Base-by-base conservation (phyloP, 2,329 filamentous ascomycete species). In the Macrophomina phaseolina region DNA sequence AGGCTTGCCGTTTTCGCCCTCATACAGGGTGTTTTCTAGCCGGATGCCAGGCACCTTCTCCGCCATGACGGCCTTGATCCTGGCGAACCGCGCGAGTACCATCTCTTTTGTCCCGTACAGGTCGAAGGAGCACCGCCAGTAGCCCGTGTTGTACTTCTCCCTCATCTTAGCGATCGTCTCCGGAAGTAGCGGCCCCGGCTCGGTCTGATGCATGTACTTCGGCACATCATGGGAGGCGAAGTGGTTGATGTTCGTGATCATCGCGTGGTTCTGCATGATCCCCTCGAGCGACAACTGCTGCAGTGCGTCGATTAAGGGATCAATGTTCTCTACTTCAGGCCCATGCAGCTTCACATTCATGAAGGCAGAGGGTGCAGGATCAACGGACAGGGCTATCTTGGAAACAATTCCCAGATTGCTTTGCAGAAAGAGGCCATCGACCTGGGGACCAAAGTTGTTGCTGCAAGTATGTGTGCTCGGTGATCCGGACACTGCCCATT, bases 331-430 rank as follows among this genome's bases (percentile, higher is more conserved):
- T 8, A 51, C 4, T 2, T 51, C 48, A 18, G 48, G 48, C 18
- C 8, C 14, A 4, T 51, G 18, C 4, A 51, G 6, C 2, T 14
- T 5, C 8, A 51, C 23, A 5, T 7, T 23, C 48, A 51, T 51
- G 18, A 30, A 30, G 18, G 48, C 48, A 3, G 3, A 5, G 7
- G 48, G 48, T 8, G 8, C 8, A 2, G 48, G 11, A 3, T 28
- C 8, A 5, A 30, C 8, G 5, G 8, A 75, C 18, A 77, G 74
- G 1, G 73, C 75, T 5, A 76, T 58, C 55, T 78, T 78, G 3
- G 82, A 83, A 6, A 85, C 81, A 42, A 86, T 83, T 38, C 84
- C 85, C 12, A 85, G 77, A 67, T 82, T 85, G 23, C 79, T 81
- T 71, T 86, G 84, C 0, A 81, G 79, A 69, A 87, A 86, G 14